phyloP scores from a whole-genome alignment of 805 yeast species.

The Sugiyamaella smithiae region DNA sequence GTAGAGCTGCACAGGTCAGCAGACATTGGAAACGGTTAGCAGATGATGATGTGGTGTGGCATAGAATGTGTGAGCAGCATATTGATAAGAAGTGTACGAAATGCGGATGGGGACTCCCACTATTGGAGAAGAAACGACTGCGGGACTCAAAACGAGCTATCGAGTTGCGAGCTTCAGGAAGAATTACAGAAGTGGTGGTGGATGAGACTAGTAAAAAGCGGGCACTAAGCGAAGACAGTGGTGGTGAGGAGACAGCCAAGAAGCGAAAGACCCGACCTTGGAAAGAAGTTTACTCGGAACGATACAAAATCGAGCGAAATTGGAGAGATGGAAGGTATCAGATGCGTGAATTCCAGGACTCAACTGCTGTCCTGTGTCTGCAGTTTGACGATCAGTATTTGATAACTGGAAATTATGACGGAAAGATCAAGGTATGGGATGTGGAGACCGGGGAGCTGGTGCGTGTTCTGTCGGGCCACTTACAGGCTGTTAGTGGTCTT shows the following conservation, averaged over 20 bases:
- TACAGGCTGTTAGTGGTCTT: conserved; percentile 79
- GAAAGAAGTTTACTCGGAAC: conserved; percentile 91
- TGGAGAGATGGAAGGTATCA: conserved; percentile 85
- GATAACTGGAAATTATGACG: conserved; percentile 91
- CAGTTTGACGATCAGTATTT: conserved; percentile 77
- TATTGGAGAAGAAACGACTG: conserved; percentile 71
- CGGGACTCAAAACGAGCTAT: conserved; percentile 33
- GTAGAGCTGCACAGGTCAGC: conserved; percentile 91
- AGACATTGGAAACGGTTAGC: conserved; percentile 84
- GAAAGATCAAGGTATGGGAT: conserved; percentile 92
- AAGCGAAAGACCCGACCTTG: conserved; percentile 69
- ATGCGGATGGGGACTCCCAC: conserved; percentile 98
- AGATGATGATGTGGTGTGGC: conserved; percentile 97
- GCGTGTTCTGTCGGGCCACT: conserved; percentile 82
- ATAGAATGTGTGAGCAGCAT: conserved; percentile 97
- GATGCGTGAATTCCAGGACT: conserved; percentile 64
- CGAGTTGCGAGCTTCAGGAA: conserved; percentile 26
- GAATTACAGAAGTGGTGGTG: no score
- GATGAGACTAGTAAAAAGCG: background rate
- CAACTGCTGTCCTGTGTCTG: conserved; percentile 83
- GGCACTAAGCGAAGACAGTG: background rate
- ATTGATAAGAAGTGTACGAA: conserved; percentile 96
- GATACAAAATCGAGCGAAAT: conserved; percentile 86
- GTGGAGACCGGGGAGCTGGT: conserved; percentile 72
- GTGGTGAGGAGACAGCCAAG: conserved; percentile 7